Conservation (phyloP, 257 asterid genomes). For the Handroanthus guayacan region DNA sequence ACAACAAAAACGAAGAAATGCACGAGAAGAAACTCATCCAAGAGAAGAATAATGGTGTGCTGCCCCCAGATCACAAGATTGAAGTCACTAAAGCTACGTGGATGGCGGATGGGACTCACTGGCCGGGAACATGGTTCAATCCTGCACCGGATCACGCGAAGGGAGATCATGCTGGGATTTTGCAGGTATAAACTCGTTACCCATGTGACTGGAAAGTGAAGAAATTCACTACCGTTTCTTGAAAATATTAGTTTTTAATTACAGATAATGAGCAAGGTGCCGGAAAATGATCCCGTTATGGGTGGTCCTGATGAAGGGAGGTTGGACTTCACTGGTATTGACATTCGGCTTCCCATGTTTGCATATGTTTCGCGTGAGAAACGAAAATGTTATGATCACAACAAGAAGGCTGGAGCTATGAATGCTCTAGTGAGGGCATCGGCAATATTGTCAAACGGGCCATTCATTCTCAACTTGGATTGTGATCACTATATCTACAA, state of each 20-base stretch:
- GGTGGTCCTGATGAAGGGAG: constrained; percentile 76
- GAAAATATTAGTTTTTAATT: background rate
- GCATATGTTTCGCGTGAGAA: constrained; percentile 96
- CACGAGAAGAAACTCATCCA: constrained; percentile 53
- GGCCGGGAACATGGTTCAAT: constrained; percentile 96
- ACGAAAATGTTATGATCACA: constrained; percentile 84
- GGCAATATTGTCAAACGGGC: constrained; percentile 89
- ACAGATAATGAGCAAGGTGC: constrained; percentile 95
- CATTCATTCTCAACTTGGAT: constrained; percentile 90
- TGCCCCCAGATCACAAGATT: constrained; percentile 52
- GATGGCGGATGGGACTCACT: constrained; percentile 99
- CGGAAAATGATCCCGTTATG: constrained; percentile 78
- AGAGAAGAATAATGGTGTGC: constrained; percentile 59
- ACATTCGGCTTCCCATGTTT: constrained; percentile 85
- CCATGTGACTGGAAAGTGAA: too few relatives aligned
- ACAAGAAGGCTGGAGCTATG: constrained; percentile 99
- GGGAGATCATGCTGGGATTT: constrained; percentile 95
- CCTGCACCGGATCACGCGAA: constrained; percentile 71
- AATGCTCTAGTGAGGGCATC: constrained; percentile 95
- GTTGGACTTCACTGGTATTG: constrained; percentile 81
- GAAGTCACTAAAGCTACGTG: constrained; percentile 70
- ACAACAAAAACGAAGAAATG: constrained; percentile 64
- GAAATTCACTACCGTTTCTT: too few relatives aligned
- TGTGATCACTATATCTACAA: constrained; percentile 94
- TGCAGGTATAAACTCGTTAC: constrained; percentile 56